phyloP scores from a whole-genome alignment of 768 basidiomycete species.

The Tylopilus sp. region DNA sequence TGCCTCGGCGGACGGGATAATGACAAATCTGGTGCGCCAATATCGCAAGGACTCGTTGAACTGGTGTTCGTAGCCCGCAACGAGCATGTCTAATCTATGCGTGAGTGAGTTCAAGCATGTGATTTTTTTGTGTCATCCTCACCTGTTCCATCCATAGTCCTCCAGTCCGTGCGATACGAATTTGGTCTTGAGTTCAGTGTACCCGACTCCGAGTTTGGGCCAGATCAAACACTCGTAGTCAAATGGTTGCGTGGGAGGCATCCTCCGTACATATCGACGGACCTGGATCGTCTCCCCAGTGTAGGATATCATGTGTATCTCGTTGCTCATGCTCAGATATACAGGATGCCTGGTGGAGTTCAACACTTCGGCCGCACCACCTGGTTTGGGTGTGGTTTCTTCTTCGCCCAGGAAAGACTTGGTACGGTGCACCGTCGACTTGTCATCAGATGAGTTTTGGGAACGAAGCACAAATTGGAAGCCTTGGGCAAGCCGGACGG shows the following conservation, averaged over 20 bases:
- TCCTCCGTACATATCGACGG: conserved; percentile 74
- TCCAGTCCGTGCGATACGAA: conserved; percentile 80
- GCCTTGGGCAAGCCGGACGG: conserved; percentile 86
- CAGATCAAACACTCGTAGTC: conserved; percentile 89
- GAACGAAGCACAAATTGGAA: conserved; percentile 86
- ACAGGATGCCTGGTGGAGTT: conserved; percentile 64
- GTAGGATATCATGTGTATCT: conserved; percentile 90
- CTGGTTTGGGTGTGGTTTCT: conserved; percentile 48
- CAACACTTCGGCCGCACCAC: conserved; percentile 65
- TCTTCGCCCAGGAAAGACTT: conserved; percentile 60
- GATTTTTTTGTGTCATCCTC: conserved; percentile 12
- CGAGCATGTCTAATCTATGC: conserved; percentile 76
- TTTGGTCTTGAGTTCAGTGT: conserved; percentile 70
- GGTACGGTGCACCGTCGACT: conserved; percentile 40
- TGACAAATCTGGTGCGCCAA: conserved; percentile 91
- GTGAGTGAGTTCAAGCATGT: neutral
- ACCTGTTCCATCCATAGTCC: conserved; percentile 87
- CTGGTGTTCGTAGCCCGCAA: conserved; percentile 77
- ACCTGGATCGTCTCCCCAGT: conserved; percentile 90
- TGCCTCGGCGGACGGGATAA: conserved; percentile 81
- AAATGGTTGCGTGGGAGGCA: conserved; percentile 59
- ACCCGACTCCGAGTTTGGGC: conserved; percentile 87
- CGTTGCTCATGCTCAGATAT: conserved; percentile 92
- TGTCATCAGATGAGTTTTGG: conserved; percentile 30
- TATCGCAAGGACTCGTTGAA: conserved; percentile 83